Conservation (phyloP, 2,329 filamentous ascomycete species). For the Ophiostoma himal-ulmi region DNA sequence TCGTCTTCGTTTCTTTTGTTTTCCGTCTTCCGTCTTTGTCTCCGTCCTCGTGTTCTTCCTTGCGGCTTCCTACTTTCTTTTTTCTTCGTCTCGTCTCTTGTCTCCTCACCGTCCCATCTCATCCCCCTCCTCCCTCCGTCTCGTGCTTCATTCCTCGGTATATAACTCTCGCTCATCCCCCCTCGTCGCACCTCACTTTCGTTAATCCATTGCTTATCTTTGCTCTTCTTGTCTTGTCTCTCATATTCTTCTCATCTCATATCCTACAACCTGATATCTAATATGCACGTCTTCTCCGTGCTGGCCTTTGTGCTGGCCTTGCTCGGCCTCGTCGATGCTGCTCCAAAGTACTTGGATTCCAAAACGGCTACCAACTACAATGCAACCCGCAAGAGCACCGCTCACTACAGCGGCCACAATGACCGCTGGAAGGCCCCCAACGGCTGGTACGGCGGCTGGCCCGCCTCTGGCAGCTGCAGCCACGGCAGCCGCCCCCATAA, state of each 20-base stretch:
- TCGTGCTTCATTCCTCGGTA: constrained; percentile 13
- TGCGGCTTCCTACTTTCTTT: not conserved
- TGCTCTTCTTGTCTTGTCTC: not conserved
- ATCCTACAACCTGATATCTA: not conserved
- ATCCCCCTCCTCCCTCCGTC: not conserved
- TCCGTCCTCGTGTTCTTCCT: not conserved
- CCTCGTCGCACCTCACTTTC: constrained; percentile 5
- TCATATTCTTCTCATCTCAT: not conserved
- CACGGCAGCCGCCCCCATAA: not conserved
- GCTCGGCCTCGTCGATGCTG: constrained; percentile 18
- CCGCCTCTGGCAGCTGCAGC: not conserved
- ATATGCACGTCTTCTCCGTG: constrained; percentile 15
- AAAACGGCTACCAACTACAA: not conserved
- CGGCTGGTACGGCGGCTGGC: not conserved
- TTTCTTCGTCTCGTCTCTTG: not conserved
- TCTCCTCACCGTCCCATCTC: not conserved
- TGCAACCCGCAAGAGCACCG: not conserved
- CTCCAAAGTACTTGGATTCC: not conserved
- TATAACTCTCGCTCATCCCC: constrained; percentile 17
- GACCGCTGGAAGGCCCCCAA: not conserved
- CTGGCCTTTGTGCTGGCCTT: constrained; percentile 22
- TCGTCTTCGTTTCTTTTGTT: not conserved
- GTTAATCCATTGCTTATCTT: constrained; percentile 8
- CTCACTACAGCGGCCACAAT: not conserved
- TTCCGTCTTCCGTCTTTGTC: not conserved